Conservation (phyloP, 768 basidiomycete genomes). For the Termitomyces sp. region DNA sequence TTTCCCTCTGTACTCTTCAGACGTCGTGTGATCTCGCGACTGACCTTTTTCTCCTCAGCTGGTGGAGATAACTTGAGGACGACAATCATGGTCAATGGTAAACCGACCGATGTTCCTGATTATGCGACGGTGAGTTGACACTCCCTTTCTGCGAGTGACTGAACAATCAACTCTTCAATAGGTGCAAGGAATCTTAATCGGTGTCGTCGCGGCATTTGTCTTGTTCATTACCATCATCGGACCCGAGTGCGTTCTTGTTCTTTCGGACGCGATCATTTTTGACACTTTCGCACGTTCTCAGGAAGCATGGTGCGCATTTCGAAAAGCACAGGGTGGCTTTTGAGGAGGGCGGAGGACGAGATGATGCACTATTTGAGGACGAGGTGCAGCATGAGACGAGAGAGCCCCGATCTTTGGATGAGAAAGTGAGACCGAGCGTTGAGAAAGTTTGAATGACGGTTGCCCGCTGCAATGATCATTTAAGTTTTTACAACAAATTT, state of each 20-base stretch:
- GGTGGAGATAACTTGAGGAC: slow-evolving; percentile 57
- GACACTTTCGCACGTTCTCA: slow-evolving; percentile 13
- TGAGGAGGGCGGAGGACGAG: slow-evolving; percentile 63
- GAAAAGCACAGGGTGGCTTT: slow-evolving; percentile 78
- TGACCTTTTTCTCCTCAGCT: slow-evolving; percentile 24
- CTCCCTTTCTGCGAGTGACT: neutral
- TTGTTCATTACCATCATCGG: slow-evolving; percentile 74
- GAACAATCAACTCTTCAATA: slow-evolving; percentile 15
- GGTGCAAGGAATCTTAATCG: slow-evolving; percentile 87
- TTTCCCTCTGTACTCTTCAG: no score
- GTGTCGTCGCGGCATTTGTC: slow-evolving; percentile 72
- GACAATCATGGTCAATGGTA: slow-evolving; percentile 40
- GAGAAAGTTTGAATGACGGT: neutral
- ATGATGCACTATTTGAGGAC: slow-evolving; percentile 29
- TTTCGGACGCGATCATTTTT: neutral
- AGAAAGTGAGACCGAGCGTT: slow-evolving; percentile 5
- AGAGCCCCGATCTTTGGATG: neutral
- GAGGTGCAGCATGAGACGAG: slow-evolving; percentile 1
- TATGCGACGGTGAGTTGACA: slow-evolving; percentile 44
- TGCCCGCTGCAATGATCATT: no score
- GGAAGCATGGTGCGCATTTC: slow-evolving; percentile 75
- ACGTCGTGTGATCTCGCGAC: slow-evolving; percentile 10
- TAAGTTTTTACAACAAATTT: no score
- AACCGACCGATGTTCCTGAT: slow-evolving; percentile 41
- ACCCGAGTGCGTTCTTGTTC: slow-evolving; percentile 47